These are phyloP conservation scores for Lentinula guzmanii DNA, from an alignment of 768 basidiomycete species.

Conservation along the genomic window DNA sequence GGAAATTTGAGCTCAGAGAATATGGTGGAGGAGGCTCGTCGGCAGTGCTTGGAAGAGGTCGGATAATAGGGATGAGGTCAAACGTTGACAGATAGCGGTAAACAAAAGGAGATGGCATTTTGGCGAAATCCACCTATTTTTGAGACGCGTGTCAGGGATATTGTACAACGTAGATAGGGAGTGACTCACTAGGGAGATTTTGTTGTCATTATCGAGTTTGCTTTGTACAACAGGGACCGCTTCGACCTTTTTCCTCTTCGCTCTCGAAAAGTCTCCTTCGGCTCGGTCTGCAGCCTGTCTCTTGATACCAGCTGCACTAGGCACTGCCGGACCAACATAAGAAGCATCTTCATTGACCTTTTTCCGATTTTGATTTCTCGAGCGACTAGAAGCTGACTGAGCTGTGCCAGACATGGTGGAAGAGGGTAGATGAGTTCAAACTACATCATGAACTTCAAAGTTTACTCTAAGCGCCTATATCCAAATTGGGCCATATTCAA, in stretches of 20 bases:
- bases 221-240: constrained; percentile 29
- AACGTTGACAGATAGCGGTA: constrained; percentile 71
- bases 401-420: constrained; percentile 7
- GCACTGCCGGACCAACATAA: constrained; percentile 50
- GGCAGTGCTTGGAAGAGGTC: constrained; percentile 61
- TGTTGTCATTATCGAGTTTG: constrained; percentile 10
- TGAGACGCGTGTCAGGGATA: background rate
- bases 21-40: constrained; percentile 69
- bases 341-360: constrained; percentile 65
- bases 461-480: background rate
- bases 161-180: background rate
- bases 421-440: background rate
- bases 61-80: constrained; percentile 64
- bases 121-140: constrained; percentile 67
- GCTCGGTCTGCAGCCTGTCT: constrained; percentile 60
- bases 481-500: background rate
- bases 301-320: constrained; percentile 44
- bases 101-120: constrained; percentile 57
- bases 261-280: constrained; percentile 63
- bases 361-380: constrained; percentile 57
- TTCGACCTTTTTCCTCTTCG: constrained; percentile 67
- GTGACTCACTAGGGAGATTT: constrained; percentile 22
- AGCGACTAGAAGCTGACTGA: constrained; percentile 36
- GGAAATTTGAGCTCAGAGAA: constrained; percentile 45
- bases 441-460: too few species aligned